Evolutionary conservation across 495 filamentous ascomycete species (phyloP).

Genomic region (Cenococcum geophilum): DNA sequence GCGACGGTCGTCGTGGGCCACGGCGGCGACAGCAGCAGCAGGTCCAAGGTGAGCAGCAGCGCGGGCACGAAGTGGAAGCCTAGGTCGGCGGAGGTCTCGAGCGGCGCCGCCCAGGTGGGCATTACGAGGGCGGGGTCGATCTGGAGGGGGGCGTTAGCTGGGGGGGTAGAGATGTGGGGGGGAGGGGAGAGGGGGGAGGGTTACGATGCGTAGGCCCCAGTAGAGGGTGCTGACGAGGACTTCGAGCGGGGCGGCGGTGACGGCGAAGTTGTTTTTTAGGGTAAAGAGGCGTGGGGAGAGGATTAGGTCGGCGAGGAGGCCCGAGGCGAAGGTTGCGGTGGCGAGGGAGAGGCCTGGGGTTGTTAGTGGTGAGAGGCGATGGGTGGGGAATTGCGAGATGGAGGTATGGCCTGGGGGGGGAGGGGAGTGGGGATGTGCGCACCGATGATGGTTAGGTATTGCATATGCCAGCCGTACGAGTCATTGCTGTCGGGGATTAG

Average conservation of each 20-base stretch:
- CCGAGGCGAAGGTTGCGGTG: slow-evolving; percentile 61
- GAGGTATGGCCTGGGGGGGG: neutral
- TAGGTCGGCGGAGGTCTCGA: slow-evolving; percentile 48
- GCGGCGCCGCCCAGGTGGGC: slow-evolving; percentile 38
- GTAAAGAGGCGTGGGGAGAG: slow-evolving; percentile 58
- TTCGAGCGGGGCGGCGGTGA: slow-evolving; percentile 71
- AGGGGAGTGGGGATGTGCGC: neutral
- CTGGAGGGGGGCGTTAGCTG: slow-evolving; percentile 32
- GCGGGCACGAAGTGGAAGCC: slow-evolving; percentile 75
- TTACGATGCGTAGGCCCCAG: slow-evolving; percentile 60
- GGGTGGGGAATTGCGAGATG: slow-evolving; percentile 45
- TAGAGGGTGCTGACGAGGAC: slow-evolving; percentile 80
- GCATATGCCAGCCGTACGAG: slow-evolving; percentile 76
- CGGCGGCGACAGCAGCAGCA: slow-evolving; percentile 72
- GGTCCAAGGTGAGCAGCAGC: slow-evolving; percentile 62
- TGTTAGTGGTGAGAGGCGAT: slow-evolving; percentile 48
- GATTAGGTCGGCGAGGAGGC: slow-evolving; percentile 69
- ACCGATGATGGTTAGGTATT: slow-evolving; percentile 73
- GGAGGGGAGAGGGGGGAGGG: neutral
- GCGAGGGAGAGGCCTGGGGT: slow-evolving; percentile 56
- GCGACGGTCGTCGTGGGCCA: slow-evolving; percentile 60
- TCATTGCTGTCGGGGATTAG: slow-evolving; percentile 46
- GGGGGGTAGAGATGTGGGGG: neutral
- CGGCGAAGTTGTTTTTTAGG: slow-evolving; percentile 66
- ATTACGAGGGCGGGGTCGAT: slow-evolving; percentile 61